These are phyloP conservation scores for Leccinum olivaceopallidum DNA, from an alignment of 768 basidiomycete species.

Conservation along the genomic window DNA sequence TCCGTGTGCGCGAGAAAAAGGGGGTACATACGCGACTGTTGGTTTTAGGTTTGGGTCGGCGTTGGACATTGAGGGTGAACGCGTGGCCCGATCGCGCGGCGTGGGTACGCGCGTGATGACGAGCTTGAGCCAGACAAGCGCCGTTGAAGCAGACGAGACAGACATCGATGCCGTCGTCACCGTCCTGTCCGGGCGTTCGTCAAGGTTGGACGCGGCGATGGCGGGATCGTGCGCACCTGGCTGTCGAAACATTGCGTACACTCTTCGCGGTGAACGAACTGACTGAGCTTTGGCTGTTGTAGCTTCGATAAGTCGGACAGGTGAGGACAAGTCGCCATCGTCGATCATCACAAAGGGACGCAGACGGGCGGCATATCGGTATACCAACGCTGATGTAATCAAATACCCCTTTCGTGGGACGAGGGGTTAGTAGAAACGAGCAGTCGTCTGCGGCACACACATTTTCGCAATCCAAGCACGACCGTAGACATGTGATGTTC, in stretches of 20 bases:
- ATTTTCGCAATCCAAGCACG: too few species aligned
- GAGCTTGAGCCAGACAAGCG: constrained; percentile 62
- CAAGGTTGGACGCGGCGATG: constrained; percentile 3
- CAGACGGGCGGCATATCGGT: too few species aligned
- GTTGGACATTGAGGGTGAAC: constrained; percentile 79
- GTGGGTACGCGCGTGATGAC: constrained; percentile 78
- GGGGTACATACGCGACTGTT: constrained; percentile 58
- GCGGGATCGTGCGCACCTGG: constrained; percentile 53
- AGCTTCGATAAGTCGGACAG: constrained; percentile 48
- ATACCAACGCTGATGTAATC: too few species aligned
- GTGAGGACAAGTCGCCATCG: constrained; percentile 50
- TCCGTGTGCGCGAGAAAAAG: neutral
- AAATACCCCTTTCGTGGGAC: too few species aligned
- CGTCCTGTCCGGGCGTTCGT: constrained; percentile 50
- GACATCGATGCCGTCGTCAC: constrained; percentile 76
- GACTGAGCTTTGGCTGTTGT: constrained; percentile 58
- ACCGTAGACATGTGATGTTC: too few species aligned
- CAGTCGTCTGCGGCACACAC: too few species aligned
- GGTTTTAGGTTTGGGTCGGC: constrained; percentile 59
- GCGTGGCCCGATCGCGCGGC: constrained; percentile 68
- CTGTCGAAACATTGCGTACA: constrained; percentile 97
- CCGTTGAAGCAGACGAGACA: constrained; percentile 96
- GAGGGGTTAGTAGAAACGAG: neutral
- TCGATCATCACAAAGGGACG: too few species aligned
- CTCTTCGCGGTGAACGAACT: constrained; percentile 86